phyloP scores from a whole-genome alignment of 139 green algal species.

The Haematococcus sp. region DNA sequence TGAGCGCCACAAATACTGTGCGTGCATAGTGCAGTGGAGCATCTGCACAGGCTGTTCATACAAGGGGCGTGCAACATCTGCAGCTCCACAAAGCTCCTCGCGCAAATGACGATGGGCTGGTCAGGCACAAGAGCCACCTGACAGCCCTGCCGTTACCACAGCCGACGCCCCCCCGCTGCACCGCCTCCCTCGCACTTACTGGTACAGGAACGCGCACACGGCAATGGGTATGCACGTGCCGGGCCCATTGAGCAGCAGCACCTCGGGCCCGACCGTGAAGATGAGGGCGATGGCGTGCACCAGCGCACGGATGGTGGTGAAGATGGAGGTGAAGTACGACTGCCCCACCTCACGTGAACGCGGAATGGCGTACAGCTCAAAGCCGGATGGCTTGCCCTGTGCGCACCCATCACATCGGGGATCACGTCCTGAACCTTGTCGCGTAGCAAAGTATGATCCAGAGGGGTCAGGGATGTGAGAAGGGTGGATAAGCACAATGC shows the following conservation, averaged over 20 bases:
- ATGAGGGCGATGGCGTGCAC: constrained; percentile 43
- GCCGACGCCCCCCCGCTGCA: too few relatives aligned
- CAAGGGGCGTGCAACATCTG: too few relatives aligned
- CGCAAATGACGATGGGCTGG: too few relatives aligned
- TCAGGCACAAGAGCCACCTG: too few relatives aligned
- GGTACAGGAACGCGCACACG: constrained; percentile 44
- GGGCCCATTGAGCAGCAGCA: constrained; percentile 84
- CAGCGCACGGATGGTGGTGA: constrained; percentile 62
- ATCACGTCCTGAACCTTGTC: not conserved
- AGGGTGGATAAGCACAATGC: too few relatives aligned
- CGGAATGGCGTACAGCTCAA: constrained; percentile 51
- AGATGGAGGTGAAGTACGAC: constrained; percentile 68
- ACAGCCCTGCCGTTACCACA: too few relatives aligned
- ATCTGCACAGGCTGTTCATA: not conserved
- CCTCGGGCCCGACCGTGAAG: constrained; percentile 26
- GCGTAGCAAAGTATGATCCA: too few relatives aligned
- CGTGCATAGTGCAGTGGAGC: not conserved
- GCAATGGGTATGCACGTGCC: constrained; percentile 86
- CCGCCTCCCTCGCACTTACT: constrained; percentile 23
- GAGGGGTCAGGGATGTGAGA: too few relatives aligned
- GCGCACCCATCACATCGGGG: not conserved
- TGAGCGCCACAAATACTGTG: not conserved
- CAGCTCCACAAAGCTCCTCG: too few relatives aligned
- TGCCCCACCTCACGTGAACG: constrained; percentile 85
- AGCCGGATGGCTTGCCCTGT: not conserved